Base-by-base conservation (phyloP, 805 yeast genomes). In the Candida mattraensis region DNA sequence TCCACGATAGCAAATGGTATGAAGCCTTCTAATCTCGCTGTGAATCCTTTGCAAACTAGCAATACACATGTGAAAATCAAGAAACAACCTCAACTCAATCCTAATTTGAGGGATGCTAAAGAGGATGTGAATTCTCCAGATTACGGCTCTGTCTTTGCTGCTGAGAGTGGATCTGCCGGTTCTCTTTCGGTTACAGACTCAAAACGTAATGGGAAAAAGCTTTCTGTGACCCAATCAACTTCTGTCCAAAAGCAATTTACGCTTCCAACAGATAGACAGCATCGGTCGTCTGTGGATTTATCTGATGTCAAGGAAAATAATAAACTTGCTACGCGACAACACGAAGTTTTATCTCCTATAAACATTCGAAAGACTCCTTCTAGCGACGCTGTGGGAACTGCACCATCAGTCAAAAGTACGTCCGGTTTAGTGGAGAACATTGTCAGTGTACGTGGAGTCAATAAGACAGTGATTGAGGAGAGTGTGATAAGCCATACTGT, bases 391-490 rank as follows among this genome's bases (percentile, higher is more conserved):
- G 20, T 36, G 17, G 24, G 30, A 13, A 39, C 49, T 5, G 24
- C 30, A 18, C 27, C 35, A 8, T 42, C 52, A 2, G 29, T 45
- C 12, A 42, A 38, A 30, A 44, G 54, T 29, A 72, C 80, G 8
- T 80, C 80, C 12, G 82, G 91, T 7, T 80, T 87, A 35, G 74
- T 85, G 36, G 96, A 87, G 61, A 78, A 85, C 25, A 81, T 87
- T 12, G 78, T 87, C n/a, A 83, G 81, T 33, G 83, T 83, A 18
- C 80, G 82, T 54, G 96, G 96, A 35, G 84, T 85, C 14, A 80
- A 78, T 50, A 87, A 87, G 67, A 87, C 94, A 3, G 84, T 87
- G 42, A 87, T 87, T 51, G 91, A 83, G 50, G 81, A 74, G 27
- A 53, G 53, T 44, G 72, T 66, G 37, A 65, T 67, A 25, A 78